Evolutionary conservation across 495 filamentous ascomycete species (phyloP).

Genomic region (Wilcoxina mikolae): DNA sequence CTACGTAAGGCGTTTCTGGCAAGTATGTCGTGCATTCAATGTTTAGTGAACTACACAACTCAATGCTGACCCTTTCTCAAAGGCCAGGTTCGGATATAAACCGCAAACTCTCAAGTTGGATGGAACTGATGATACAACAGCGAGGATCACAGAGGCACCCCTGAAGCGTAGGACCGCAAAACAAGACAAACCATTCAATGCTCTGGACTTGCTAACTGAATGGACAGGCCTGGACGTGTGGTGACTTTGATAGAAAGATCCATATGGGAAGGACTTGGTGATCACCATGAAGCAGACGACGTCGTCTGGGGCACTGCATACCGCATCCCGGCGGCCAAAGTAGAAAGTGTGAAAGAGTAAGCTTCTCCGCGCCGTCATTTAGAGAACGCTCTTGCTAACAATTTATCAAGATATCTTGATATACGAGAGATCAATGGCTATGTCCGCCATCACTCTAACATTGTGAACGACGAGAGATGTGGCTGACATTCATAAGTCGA

Average conservation of each 20-base stretch:
- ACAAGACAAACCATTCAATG: not conserved
- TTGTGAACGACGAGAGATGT: too few species aligned
- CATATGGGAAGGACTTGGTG: conserved; percentile 66
- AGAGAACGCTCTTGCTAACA: not conserved
- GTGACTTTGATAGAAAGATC: conserved; percentile 75
- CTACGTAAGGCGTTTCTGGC: conserved; percentile 96
- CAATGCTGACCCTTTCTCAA: conserved; percentile 16
- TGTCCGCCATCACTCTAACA: too few species aligned
- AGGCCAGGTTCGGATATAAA: conserved; percentile 29
- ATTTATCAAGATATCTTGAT: conserved; percentile 51
- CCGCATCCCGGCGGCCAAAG: conserved; percentile 58
- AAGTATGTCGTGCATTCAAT: conserved; percentile 42
- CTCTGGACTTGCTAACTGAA: not conserved
- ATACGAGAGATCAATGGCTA: conserved; percentile 97
- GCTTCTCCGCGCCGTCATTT: not conserved
- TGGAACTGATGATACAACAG: conserved; percentile 33
- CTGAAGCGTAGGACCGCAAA: conserved; percentile 40
- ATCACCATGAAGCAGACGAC: conserved; percentile 46
- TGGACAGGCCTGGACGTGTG: conserved; percentile 57
- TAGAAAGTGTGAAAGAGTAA: conserved; percentile 59
- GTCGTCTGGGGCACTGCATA: conserved; percentile 86
- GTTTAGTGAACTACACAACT: conserved; percentile 8
- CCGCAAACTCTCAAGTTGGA: conserved; percentile 8
- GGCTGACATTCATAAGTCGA: conserved; percentile 32
- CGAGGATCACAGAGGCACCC: conserved; percentile 90